Evolutionary conservation across 768 basidiomycete genomes (phyloP), one percentile per base, ranked within the genome.

Genomic region (Hebeloma cylindrosporum): DNA sequence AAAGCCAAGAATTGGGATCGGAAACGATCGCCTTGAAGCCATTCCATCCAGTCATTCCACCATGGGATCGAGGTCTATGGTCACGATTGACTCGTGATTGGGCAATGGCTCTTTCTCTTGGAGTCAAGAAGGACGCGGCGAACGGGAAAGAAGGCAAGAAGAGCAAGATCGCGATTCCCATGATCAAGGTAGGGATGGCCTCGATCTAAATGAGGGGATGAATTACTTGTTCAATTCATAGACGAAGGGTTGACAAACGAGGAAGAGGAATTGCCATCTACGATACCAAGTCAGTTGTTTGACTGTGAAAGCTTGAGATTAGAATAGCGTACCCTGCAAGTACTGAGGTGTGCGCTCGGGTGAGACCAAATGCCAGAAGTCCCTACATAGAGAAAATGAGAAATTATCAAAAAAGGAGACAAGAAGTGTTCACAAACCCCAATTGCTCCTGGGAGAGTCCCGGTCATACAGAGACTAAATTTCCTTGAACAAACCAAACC

Each of bases 221-320:
- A 41, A 29, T 35, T 35, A 22, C 9, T 23, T 5, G 10, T 39
- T 21, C 18, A 29, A 20, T 30, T 4, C 38, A 20, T 22, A 25
- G 22, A 29, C 8, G 22, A 2, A 34, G 6, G 21, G 9, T 20
- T 7, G 17, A 57, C 66, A 2, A 47, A 77, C 77, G 11, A 80
- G 67, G 58, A 78, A 80, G 17, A 80, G 66, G 52, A 80, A 81
- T 50, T 81, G 79, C 79, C 78, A 81, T 42, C 78, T 78, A 36
- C 7, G 22, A 14, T 22, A 13, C 26, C 30, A 29, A 25, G 30
- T 18, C 28, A 26, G 16, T 31, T 38, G 18, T 14, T 16, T 20
- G 13, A n/a, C 23, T 17, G 26, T 20, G 16, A 11, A 40, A 11
- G 22, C 14, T 17, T 2, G 7, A 10, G 33, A 16, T 14, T 10